These are phyloP conservation scores for Betula pendula DNA, from an alignment of 306 rosid species.

Conservation along the genomic window DNA sequence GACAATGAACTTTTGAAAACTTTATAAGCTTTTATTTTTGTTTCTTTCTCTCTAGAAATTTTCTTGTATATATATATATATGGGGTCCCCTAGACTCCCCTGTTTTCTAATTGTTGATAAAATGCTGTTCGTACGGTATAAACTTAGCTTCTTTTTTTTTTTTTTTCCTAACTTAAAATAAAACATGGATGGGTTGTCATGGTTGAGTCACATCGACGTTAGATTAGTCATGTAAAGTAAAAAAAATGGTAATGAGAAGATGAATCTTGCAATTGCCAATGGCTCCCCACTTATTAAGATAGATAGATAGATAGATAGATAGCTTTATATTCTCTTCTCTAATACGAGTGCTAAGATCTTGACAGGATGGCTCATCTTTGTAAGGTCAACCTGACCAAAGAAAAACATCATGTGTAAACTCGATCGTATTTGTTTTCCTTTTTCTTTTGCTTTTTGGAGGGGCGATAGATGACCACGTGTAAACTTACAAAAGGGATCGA, in stretches of 20 bases:
- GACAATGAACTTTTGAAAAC: no score
- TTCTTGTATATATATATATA: not conserved
- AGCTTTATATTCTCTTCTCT: not conserved
- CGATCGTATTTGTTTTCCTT: not conserved
- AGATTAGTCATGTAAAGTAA: slow-evolving; percentile 27
- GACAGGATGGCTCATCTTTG: slow-evolving; percentile 3
- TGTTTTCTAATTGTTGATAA: not conserved
- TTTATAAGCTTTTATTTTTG: no score
- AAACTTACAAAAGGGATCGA: not conserved
- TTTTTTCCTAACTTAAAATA: not conserved
- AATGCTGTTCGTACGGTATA: not conserved
- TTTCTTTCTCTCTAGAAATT: not conserved
- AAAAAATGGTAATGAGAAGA: slow-evolving; percentile 22
- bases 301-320: not conserved
- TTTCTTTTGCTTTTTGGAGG: not conserved
- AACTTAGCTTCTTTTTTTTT: not conserved
- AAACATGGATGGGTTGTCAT: slow-evolving; percentile 31
- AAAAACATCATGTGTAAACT: not conserved
- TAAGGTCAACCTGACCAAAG: not conserved
- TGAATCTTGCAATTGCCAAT: slow-evolving; percentile 3
- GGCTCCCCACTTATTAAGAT: not conserved
- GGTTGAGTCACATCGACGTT: slow-evolving; percentile 50
- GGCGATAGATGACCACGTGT: not conserved
- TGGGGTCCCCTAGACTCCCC: no score
- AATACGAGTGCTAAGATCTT: slow-evolving; percentile 2